Evolutionary conservation across 805 yeast genomes (phyloP).

Genomic region (Kodamaea leandrae): DNA sequence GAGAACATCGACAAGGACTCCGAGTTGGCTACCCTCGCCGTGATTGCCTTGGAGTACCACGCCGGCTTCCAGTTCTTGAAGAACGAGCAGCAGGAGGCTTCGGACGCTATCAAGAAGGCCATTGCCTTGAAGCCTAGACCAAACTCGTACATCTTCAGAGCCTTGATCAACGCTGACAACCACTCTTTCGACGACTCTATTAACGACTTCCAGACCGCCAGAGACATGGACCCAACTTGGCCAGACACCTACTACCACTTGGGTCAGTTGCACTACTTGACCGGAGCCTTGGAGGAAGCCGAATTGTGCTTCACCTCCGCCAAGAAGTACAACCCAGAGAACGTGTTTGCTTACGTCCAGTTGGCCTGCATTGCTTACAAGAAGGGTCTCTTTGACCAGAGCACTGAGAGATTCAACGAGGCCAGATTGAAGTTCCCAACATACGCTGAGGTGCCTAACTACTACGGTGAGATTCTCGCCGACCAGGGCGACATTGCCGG

Average conservation of each 20-base stretch:
- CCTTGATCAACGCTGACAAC: constrained; percentile 78
- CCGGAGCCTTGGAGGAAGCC: constrained; percentile 72
- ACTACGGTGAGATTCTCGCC: constrained; percentile 89
- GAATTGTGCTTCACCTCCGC: constrained; percentile 72
- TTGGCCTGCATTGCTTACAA: constrained; percentile 89
- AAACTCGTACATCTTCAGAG: constrained; percentile 78
- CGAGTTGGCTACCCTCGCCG: constrained; percentile 41
- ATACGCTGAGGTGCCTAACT: constrained; percentile 89
- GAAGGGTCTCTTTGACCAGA: constrained; percentile 56
- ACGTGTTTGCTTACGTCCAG: constrained; percentile 85
- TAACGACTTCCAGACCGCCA: constrained; percentile 69
- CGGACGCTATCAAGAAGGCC: constrained; percentile 62
- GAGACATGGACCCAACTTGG: constrained; percentile 61
- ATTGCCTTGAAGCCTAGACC: constrained; percentile 70
- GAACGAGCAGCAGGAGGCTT: constrained; percentile 65
- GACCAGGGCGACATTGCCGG: constrained; percentile 71
- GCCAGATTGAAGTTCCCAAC: constrained; percentile 78
- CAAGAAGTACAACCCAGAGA: constrained; percentile 66
- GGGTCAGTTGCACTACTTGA: constrained; percentile 86
- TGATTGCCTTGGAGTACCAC: constrained; percentile 78
- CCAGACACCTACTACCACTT: constrained; percentile 90
- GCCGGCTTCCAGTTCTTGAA: constrained; percentile 84
- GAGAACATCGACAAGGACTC: constrained; percentile 32
- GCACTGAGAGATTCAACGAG: constrained; percentile 64
- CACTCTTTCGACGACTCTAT: constrained; percentile 59